Evolutionary conservation across 179 eudicot species (phyloP).

Genomic region (Nepenthes alata): DNA sequence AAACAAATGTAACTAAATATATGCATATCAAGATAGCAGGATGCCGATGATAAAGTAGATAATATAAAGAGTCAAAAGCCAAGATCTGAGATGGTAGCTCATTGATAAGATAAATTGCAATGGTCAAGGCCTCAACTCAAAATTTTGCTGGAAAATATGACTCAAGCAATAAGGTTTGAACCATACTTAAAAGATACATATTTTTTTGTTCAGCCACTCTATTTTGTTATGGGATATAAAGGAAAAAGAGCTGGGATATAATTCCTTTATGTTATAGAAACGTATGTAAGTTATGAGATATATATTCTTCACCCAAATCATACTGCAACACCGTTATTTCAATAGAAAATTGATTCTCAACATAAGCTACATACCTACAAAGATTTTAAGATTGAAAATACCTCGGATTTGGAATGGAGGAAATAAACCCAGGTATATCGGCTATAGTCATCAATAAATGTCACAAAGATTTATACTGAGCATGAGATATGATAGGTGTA

Average conservation of each 20-base stretch:
- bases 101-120: conserved; percentile 3
- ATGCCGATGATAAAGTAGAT: background rate
- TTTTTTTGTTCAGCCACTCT: conserved; percentile 2
- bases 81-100: background rate
- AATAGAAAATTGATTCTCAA: conserved; percentile 6
- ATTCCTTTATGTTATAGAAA: conserved; percentile 2
- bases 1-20: background rate
- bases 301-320: conserved; percentile 12
- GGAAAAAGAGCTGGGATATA: background rate
- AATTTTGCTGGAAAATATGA: conserved; percentile 1
- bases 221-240: background rate
- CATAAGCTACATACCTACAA: background rate
- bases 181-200: background rate
- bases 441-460: conserved; percentile 3
- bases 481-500: conserved; percentile 1
- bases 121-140: conserved; percentile 8
- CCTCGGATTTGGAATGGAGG: background rate
- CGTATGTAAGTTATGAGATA: background rate
- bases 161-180: conserved; percentile 1
- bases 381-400: background rate
- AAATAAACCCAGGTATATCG: conserved; percentile 1
- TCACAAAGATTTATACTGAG: background rate
- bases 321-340: conserved; percentile 1
- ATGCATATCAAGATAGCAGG: background rate
- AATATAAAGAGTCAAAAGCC: background rate